These are phyloP conservation scores for Volvox carteri DNA, from an alignment of 163 green algal genomes.

Conservation along the genomic window DNA sequence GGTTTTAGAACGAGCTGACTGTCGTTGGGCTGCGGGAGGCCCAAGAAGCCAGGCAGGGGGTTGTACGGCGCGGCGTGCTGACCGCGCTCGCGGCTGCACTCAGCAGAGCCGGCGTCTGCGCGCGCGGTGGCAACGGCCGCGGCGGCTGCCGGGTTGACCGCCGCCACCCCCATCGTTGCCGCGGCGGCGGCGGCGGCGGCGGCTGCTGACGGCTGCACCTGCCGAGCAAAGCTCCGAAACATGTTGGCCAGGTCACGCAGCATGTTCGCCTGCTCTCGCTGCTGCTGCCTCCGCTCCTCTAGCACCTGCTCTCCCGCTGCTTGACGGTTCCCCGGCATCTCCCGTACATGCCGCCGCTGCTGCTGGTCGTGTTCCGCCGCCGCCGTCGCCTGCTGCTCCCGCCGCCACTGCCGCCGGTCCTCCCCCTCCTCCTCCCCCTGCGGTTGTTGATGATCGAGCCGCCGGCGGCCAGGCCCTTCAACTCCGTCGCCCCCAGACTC, in stretches of 20 bases:
- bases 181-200: not conserved
- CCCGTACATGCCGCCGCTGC: not conserved
- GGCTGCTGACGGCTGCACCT: too few species aligned
- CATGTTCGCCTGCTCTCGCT: slow-evolving; percentile 25
- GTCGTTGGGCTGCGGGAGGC: not conserved
- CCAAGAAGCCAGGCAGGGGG: not conserved
- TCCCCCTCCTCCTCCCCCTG: not conserved
- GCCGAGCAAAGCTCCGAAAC: slow-evolving; percentile 39
- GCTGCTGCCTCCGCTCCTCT: slow-evolving; percentile 9
- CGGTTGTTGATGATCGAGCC: not conserved
- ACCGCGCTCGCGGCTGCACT: not conserved
- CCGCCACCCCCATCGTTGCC: not conserved
- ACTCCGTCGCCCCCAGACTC: not conserved
- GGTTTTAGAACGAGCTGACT: slow-evolving; percentile 20
- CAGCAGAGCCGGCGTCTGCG: not conserved
- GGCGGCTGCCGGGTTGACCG: not conserved
- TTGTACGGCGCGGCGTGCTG: not conserved
- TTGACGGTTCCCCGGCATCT: too few species aligned
- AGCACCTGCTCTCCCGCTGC: not conserved
- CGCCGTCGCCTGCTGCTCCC: not conserved
- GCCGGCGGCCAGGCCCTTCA: not conserved
- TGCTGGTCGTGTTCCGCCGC: not conserved
- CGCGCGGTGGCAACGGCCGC: not conserved
- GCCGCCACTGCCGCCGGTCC: not conserved
- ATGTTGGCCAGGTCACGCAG: slow-evolving; percentile 20